These are phyloP conservation scores for Lecanicillium sp. DNA, from an alignment of 2,329 filamentous ascomycete species.

Conservation along the genomic window DNA sequence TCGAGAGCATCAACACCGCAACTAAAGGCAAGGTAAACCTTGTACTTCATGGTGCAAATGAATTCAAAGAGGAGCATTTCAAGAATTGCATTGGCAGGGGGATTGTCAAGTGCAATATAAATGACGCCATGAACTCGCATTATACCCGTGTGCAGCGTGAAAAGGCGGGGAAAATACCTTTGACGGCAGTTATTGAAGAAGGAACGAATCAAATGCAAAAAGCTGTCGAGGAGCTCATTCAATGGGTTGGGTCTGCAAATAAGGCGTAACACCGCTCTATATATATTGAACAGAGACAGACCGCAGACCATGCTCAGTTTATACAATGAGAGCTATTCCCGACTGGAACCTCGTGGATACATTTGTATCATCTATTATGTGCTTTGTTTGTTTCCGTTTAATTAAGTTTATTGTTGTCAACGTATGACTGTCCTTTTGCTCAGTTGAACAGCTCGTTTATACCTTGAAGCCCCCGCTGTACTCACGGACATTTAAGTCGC, in stretches of 20 bases:
- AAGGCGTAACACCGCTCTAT: conserved; percentile 30
- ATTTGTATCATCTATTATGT: too few species aligned
- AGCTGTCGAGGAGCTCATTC: conserved; percentile 36
- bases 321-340: too few species aligned
- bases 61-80: neutral
- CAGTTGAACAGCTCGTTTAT: too few species aligned
- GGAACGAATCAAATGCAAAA: conserved; percentile 32
- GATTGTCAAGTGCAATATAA: conserved; percentile 45
- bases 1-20: neutral
- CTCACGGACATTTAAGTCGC: too few species aligned
- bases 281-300: conserved; percentile 27
- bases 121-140: conserved; percentile 36
- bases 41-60: conserved; percentile 2
- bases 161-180: conserved; percentile 4
- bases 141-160: conserved; percentile 29
- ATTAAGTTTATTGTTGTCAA: too few species aligned
- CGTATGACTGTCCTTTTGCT: too few species aligned
- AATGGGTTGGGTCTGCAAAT: conserved; percentile 34
- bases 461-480: too few species aligned
- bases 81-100: conserved; percentile 1
- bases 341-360: too few species aligned
- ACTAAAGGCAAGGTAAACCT: neutral
- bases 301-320: too few species aligned
- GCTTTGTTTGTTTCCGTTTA: too few species aligned
- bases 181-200: conserved; percentile 32